Evolutionary conservation across 345 rosid species (phyloP).

Genomic region (Moricandia arvensis): DNA sequence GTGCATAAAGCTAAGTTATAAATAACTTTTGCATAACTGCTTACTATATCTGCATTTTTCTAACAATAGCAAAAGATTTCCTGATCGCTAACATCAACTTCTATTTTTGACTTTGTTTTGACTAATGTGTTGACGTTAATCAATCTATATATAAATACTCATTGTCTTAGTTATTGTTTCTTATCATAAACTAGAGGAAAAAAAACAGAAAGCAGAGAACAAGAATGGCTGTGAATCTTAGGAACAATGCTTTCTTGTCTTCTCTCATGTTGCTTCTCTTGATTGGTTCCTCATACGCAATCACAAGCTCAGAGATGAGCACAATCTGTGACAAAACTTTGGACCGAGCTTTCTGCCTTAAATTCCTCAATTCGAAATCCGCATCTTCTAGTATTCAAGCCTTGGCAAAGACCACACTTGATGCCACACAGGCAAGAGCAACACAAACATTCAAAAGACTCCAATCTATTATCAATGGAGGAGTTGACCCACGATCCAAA

Average conservation of each 20-base stretch:
- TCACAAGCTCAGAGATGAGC: conserved; percentile 27
- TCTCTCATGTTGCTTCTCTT: conserved; percentile 31
- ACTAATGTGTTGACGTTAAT: conserved; percentile 23
- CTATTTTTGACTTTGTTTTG: conserved; percentile 28
- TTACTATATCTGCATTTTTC: conserved; percentile 25
- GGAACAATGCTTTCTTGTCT: conserved; percentile 38
- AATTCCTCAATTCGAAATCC: conserved; percentile 22
- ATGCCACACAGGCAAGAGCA: conserved; percentile 24
- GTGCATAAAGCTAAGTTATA: neutral
- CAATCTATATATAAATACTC: conserved; percentile 2
- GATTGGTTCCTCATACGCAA: conserved; percentile 34
- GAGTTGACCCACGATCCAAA: conserved; percentile 32
- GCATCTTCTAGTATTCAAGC: conserved; percentile 32
- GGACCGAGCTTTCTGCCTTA: conserved; percentile 31
- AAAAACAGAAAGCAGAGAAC: conserved; percentile 17
- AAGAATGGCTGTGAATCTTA: conserved; percentile 34
- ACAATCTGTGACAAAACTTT: conserved; percentile 32
- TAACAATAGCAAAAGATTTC: neutral
- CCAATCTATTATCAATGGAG: conserved; percentile 27
- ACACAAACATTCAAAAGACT: conserved; percentile 22
- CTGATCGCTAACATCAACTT: conserved; percentile 24
- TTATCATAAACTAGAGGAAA: neutral
- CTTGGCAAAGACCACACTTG: conserved; percentile 32
- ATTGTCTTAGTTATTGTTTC: neutral
- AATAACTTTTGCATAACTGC: neutral